These are phyloP conservation scores for Chenopodium quinoa DNA, from an alignment of 148 eudicot genomes.

Conservation along the genomic window DNA sequence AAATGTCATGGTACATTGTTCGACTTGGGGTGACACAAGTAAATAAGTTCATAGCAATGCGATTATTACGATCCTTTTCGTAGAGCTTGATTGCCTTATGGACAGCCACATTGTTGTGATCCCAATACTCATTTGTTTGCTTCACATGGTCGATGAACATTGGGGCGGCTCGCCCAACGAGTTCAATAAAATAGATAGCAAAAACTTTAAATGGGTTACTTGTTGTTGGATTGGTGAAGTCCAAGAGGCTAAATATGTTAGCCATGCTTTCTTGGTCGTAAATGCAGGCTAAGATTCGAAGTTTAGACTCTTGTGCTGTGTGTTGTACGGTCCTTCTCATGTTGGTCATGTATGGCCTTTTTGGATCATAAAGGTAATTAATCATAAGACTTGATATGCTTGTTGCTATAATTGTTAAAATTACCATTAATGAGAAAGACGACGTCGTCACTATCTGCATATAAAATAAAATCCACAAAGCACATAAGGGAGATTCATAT, in stretches of 20 bases:
- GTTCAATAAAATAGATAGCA: background rate
- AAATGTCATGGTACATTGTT: background rate
- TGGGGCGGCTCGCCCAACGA: background rate
- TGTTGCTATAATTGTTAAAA: slow-evolving; percentile 40
- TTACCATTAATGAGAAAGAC: slow-evolving; percentile 60
- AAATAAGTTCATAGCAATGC: background rate
- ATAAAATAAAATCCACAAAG: no score
- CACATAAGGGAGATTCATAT: no score
- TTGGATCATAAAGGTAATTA: background rate
- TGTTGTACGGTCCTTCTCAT: background rate
- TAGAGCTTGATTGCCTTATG: background rate
- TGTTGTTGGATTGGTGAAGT: no score
- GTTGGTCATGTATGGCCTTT: background rate
- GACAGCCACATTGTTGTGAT: background rate
- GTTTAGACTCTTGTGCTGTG: background rate
- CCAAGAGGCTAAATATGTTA: background rate
- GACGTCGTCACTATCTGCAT: slow-evolving; percentile 55
- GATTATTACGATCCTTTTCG: background rate
- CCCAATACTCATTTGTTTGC: background rate
- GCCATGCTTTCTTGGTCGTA: background rate
- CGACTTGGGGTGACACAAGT: background rate
- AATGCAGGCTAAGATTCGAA: background rate
- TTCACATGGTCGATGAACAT: background rate
- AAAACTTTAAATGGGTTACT: background rate
- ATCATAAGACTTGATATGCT: slow-evolving; percentile 56